Base-by-base conservation (phyloP, 2,329 filamentous ascomycete genomes). In the Pestalotiopsis sp. region DNA sequence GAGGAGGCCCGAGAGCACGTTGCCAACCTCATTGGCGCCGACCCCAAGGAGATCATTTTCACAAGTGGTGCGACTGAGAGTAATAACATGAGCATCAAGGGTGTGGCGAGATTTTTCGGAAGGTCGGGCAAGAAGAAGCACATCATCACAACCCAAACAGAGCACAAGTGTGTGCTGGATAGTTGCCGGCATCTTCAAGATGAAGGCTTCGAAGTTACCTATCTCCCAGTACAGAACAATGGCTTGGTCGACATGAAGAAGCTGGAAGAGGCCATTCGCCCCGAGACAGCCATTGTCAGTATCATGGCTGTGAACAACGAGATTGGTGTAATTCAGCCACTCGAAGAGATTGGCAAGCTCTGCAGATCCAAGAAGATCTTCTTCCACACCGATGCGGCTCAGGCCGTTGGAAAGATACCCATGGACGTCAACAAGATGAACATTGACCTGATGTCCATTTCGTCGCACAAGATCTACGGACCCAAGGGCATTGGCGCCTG, bases 251-350 rank as follows among this genome's bases (percentile, higher is more conserved):
- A 92, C 73, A 88, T 99, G 85, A 87, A 92, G 57, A 90, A 96
- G 74, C 88, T 99, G 38, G 92, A 97, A 82, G 92, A 91, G 25
- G 94, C 95, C 27, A 97, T 99, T 71, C 90, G 93, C 70, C 95
- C 95, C 0, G 95, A 98, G 70, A 99, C 96, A 14, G 91, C 90
- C 58, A 84, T 99, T 38, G 95, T 98, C 81, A 98, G 95, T 78
- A 93, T 99, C 81, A 99, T 99, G 96, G 91, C 96, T 0, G 96
- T 99, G 77, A 99, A 99, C 86, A 99, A 99, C 81, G 96, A 99
- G 83, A 98, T 99, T 76, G 96, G 96, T 77, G 96, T 99, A n/a
- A 97, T 99, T 69, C 96, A 99, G 81, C 96, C 96, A 0, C 83
- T 99, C 69, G 93, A 94, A 75, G 90, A 97, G 83, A 99, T 99